These are phyloP conservation scores for Tuctoria greenei DNA, from an alignment of 176 grass and related monocot genomes.

Conservation along the genomic window DNA sequence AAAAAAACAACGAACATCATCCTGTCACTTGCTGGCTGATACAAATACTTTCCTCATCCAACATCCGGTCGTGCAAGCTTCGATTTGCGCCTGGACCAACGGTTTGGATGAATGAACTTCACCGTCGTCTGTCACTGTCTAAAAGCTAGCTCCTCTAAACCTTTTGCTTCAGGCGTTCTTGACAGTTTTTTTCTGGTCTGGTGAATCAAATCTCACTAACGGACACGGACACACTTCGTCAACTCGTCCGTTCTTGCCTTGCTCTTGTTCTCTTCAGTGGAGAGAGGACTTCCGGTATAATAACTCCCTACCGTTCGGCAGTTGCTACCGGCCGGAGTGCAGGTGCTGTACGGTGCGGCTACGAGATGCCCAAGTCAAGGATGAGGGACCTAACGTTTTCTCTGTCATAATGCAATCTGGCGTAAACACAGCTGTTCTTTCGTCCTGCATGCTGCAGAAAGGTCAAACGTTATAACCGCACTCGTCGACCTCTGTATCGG, in stretches of 20 bases:
- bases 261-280: too few species aligned
- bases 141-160: not conserved
- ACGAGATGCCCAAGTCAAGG: not conserved
- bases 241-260: not conserved
- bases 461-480: too few species aligned
- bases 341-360: not conserved
- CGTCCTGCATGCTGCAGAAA: too few species aligned
- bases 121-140: not conserved
- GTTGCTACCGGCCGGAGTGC: not conserved
- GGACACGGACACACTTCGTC: too few species aligned
- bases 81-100: not conserved
- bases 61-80: not conserved
- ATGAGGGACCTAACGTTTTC: too few species aligned
- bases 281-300: not conserved
- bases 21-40: constrained; percentile 2
- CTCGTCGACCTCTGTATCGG: too few species aligned
- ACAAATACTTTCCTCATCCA: not conserved
- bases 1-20: not conserved
- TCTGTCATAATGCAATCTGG: not conserved
- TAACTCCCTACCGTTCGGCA: not conserved
- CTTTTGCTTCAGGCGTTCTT: not conserved
- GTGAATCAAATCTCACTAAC: too few species aligned
- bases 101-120: too few species aligned
- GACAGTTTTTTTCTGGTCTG: too few species aligned
- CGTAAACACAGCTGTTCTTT: too few species aligned